These are phyloP conservation scores for Penicillium sp. DNA, from an alignment of 2,329 filamentous ascomycete species.

Conservation along the genomic window DNA sequence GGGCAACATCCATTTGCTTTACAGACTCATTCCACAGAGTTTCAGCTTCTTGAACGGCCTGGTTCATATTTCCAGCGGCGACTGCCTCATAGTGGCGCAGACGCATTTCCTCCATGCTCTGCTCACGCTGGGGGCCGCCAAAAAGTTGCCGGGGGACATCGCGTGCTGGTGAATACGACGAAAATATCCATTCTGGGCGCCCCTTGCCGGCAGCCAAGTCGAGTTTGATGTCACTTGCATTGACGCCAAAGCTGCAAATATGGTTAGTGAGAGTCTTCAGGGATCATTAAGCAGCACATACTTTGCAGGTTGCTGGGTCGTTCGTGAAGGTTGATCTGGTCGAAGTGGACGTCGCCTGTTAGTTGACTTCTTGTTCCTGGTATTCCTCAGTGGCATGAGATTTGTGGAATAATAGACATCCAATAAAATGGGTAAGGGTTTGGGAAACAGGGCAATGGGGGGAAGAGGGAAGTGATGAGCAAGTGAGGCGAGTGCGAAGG, in stretches of 20 bases:
- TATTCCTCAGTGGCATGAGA: background rate
- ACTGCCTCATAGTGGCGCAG: conserved; percentile 70
- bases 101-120: conserved; percentile 86
- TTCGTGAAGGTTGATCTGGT: conserved; percentile 24
- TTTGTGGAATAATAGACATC: background rate
- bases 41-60: conserved; percentile 56
- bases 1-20: conserved; percentile 72
- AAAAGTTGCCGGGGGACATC: conserved; percentile 82
- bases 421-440: too few species aligned
- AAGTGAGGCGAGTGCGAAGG: too few species aligned
- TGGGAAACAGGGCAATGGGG: too few species aligned
- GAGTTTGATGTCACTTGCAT: conserved; percentile 61
- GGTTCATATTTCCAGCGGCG: conserved; percentile 62
- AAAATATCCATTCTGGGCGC: conserved; percentile 82
- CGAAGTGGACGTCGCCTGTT: background rate
- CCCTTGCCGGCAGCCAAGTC: conserved; percentile 68
- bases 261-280: conserved; percentile 24
- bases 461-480: too few species aligned
- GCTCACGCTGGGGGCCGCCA: conserved; percentile 76
- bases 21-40: conserved; percentile 67
- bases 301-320: conserved; percentile 26
- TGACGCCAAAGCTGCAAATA: conserved; percentile 57
- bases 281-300: conserved; percentile 19
- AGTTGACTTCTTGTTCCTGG: background rate
- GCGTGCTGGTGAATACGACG: conserved; percentile 77